A percentile compares a stretch with the other conserved stretches of the same genome.
These are phyloP conservation scores for Boletus rubropictus DNA, from an alignment of 768 basidiomycete genomes.

Conservation along the genomic window DNA sequence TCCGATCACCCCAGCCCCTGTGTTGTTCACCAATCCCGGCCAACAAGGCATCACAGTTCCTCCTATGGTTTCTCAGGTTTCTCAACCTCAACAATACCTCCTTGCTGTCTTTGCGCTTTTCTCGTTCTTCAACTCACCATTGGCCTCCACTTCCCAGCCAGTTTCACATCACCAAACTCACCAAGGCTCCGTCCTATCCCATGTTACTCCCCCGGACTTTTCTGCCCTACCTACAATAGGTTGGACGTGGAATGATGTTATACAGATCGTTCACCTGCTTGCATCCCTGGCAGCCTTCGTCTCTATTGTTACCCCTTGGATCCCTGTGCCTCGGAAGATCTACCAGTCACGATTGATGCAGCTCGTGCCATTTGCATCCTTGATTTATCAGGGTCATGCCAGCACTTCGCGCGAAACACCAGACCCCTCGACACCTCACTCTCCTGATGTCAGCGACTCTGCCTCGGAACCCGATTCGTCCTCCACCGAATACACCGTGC, in stretches of 20 bases:
- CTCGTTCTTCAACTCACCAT: conserved; percentile 77
- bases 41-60: conserved; percentile 14
- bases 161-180: conserved; percentile 42
- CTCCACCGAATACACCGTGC: conserved; percentile 25
- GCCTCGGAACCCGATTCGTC: conserved; percentile 28
- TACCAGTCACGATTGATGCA: conserved; percentile 22
- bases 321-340: conserved; percentile 28
- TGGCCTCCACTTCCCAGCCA: conserved; percentile 40
- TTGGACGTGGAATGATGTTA: conserved; percentile 47
- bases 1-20: conserved; percentile 23
- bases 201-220: conserved; percentile 22
- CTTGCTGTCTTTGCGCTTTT: conserved; percentile 80
- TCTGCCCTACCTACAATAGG: conserved; percentile 13
- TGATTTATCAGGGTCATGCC: conserved; percentile 4
- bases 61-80: conserved; percentile 8
- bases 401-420: conserved; percentile 1
- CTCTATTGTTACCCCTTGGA: conserved; percentile 47
- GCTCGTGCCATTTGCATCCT: conserved; percentile 24
- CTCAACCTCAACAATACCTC: conserved; percentile 54
- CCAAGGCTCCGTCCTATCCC: conserved; percentile 52
- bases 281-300: conserved; percentile 60
- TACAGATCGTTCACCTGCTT: conserved; percentile 62
- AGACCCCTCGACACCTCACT: conserved; percentile 28
- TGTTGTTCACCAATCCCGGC: conserved; percentile 13
- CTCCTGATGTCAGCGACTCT: conserved; percentile 21